A percentile compares a stretch with the other conserved stretches of the same genome.
Evolutionary conservation across 1,139 yeast genomes (phyloP).

Genomic region (Zygoascus sp.): DNA sequence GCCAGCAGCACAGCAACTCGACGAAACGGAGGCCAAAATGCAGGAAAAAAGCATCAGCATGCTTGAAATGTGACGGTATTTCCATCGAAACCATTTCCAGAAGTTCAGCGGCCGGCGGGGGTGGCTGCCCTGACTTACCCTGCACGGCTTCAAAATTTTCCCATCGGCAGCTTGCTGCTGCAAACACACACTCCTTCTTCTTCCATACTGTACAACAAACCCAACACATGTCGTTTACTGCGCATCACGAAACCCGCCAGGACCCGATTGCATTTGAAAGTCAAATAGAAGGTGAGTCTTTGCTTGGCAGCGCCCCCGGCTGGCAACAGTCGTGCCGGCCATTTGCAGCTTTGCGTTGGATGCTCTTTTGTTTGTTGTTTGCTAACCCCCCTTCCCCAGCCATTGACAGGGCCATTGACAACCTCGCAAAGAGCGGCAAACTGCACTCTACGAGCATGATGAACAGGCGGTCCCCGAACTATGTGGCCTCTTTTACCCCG

Average conservation of each 20-base stretch:
- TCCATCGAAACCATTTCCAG: too few relatives aligned
- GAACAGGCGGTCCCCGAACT: neutral
- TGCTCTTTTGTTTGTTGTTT: neutral
- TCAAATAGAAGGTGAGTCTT: slow-evolving; percentile 10
- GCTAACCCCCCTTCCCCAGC: slow-evolving; percentile 3
- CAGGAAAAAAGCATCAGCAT: too few relatives aligned
- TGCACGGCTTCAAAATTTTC: slow-evolving; percentile 6
- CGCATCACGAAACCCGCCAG: neutral
- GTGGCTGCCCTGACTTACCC: neutral
- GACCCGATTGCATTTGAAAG: slow-evolving; percentile 12
- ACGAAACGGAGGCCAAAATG: too few relatives aligned
- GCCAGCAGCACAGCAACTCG: too few relatives aligned
- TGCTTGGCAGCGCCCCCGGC: neutral
- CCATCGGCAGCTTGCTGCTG: neutral
- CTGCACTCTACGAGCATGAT: neutral
- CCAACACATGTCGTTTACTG: neutral
- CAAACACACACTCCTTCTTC: too few relatives aligned
- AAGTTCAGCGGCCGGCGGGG: neutral
- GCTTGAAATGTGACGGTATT: too few relatives aligned
- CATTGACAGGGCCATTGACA: slow-evolving; percentile 17
- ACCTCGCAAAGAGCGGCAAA: slow-evolving; percentile 17
- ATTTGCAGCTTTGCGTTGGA: too few relatives aligned
- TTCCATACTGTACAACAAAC: too few relatives aligned
- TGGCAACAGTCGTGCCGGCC: neutral
- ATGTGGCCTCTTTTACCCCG: neutral